Conservation (phyloP, 2,329 filamentous ascomycete species). For the Aspergillus pseudoviridinutans region DNA sequence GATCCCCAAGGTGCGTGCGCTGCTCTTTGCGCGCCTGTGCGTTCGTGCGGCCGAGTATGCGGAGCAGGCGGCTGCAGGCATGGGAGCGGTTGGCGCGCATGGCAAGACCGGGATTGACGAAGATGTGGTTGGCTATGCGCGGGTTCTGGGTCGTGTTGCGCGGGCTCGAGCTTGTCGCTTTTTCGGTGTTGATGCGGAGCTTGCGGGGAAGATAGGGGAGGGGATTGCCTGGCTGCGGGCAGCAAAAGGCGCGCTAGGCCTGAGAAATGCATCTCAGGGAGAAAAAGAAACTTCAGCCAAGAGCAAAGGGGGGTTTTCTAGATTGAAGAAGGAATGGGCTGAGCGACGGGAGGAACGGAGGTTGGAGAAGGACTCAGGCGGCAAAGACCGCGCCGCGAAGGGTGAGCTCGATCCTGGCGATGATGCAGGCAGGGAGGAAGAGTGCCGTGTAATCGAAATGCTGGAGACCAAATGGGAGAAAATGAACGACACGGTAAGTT, state of each 20-base stretch:
- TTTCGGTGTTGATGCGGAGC: conserved; percentile 83
- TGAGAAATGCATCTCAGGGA: conserved; percentile 46
- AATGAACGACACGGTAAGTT: conserved; percentile 80
- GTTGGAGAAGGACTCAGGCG: conserved; percentile 62
- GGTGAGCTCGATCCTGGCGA: conserved; percentile 51
- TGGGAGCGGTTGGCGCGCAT: conserved; percentile 37
- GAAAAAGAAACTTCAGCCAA: conserved; percentile 43
- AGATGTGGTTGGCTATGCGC: conserved; percentile 67
- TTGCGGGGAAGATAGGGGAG: conserved; percentile 73
- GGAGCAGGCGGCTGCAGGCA: conserved; percentile 59
- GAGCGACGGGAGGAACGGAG: conserved; percentile 76
- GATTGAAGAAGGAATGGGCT: conserved; percentile 67
- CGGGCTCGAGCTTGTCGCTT: conserved; percentile 85
- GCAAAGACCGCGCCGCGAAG: conserved; percentile 28
- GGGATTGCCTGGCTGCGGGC: conserved; percentile 84
- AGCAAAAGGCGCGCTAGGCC: conserved; percentile 69
- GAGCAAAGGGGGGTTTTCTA: conserved; percentile 37
- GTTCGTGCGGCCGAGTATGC: conserved; percentile 86
- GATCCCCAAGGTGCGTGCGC: conserved; percentile 81
- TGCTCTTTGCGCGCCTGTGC: conserved; percentile 83
- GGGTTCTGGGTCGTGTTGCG: conserved; percentile 69
- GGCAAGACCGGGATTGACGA: conserved; percentile 50
- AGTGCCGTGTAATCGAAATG: conserved; percentile 80
- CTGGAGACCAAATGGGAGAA: conserved; percentile 85
- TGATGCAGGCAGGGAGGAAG: conserved; percentile 81